Evolutionary conservation across 2,329 filamentous ascomycete species (phyloP), one percentile per base, ranked within the genome.

Genomic region (Curvularia sp.): DNA sequence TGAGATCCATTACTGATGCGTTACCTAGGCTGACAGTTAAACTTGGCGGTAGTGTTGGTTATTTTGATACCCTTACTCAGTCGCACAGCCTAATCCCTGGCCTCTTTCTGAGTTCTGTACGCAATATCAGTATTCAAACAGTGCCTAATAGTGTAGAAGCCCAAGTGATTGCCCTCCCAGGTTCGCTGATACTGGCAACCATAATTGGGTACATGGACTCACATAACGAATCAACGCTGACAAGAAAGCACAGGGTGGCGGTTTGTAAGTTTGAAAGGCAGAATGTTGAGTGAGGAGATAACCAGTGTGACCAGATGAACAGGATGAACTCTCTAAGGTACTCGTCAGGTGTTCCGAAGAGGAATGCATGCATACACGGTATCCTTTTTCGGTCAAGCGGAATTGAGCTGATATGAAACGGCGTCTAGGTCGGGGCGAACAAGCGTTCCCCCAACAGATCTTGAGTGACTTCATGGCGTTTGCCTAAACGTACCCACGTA

Each of bases 1-100:
- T 72, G 33, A 50, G 62, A 33, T 54, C 38, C 60, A 64, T 65
- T 9, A 20, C 48, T 13, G 18, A 3, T 10, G 26, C 13, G 26
- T 38, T 31, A 39, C 31, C 46, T 55, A 41, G 18, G 47, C 28
- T 28, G 9, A 15, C 20, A 28, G 22, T 56, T 18, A 53, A 12
- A 22, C 12, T 30, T 12, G 13, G 13, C 10, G 18, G 30, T n/a
- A 5, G 30, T 48, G 9, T 4, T 26, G 5, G 7, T 31, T 15
- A 8, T 22, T 4, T 46, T n/a, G 26, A 15, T 28, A 26, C 15
- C 10, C 49, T 28, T 47, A 57, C 54, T 13, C 30, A 22, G n/a
- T 50, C 35, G 39, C 6, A 9, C 35, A 15, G n/a, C 8, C 15
- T 31, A 7, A 7, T 41, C 1, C 20, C 30, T 5, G 10, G 48